These are phyloP conservation scores for Plenodomus tracheiphilus DNA, from an alignment of 2,329 filamentous ascomycete genomes.

Conservation along the genomic window DNA sequence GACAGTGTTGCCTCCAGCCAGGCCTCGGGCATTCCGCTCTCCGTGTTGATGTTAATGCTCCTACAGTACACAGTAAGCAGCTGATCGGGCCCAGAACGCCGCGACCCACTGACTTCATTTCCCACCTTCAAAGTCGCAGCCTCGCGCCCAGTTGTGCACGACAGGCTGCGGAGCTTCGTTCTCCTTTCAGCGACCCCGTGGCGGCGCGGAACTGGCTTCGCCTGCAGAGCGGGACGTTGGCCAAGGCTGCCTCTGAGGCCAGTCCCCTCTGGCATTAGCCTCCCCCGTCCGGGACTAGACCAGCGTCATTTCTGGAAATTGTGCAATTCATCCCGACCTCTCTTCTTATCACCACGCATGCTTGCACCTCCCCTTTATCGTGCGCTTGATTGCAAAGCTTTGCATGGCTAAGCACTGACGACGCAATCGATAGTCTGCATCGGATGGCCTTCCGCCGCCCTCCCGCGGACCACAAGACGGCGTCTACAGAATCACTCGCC, in stretches of 20 bases:
- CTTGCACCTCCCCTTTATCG: slow-evolving; percentile 4
- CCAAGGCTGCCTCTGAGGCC: slow-evolving; percentile 2
- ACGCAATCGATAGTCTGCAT: not conserved
- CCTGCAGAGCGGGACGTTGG: not conserved
- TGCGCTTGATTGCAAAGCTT: not conserved
- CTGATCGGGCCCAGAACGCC: slow-evolving; percentile 20
- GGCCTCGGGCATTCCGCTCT: slow-evolving; percentile 14
- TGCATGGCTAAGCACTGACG: slow-evolving; percentile 9
- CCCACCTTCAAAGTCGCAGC: slow-evolving; percentile 31
- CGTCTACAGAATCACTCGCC: too few relatives aligned
- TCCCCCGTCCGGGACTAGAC: slow-evolving; percentile 11
- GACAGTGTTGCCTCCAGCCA: slow-evolving; percentile 4
- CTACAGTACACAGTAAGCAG: too few relatives aligned
- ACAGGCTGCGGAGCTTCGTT: slow-evolving; percentile 16
- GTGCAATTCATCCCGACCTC: slow-evolving; percentile 20
- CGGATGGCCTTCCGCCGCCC: not conserved
- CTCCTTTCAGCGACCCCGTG: slow-evolving; percentile 19
- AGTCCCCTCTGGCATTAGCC: slow-evolving; percentile 19
- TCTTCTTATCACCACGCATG: not conserved
- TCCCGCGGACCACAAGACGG: not conserved
- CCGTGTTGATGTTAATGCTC: slow-evolving; percentile 6
- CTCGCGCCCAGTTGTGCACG: slow-evolving; percentile 34
- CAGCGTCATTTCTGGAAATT: slow-evolving; percentile 15
- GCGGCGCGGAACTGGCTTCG: not conserved
- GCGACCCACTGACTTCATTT: slow-evolving; percentile 32